Conservation (phyloP, 2,329 filamentous ascomycete genomes). For the Fusarium oligoseptatum region DNA sequence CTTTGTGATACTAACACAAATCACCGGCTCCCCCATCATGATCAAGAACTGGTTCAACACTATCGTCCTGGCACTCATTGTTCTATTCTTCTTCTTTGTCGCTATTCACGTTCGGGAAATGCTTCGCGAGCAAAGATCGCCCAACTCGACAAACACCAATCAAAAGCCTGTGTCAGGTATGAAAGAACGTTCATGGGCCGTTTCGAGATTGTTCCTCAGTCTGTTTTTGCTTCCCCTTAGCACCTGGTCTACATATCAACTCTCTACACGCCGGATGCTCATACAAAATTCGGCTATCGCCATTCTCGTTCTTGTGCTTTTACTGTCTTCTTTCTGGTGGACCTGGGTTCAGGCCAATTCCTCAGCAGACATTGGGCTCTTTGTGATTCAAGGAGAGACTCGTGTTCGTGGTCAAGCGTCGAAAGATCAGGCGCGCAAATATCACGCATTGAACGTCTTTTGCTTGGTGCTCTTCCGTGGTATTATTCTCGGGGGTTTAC, state of each 20-base stretch:
- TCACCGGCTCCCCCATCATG: constrained; percentile 73
- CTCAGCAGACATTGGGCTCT: constrained; percentile 4
- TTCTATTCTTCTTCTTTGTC: constrained; percentile 71
- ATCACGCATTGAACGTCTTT: constrained; percentile 22
- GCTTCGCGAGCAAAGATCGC: background rate
- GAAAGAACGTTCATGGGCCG: constrained; percentile 56
- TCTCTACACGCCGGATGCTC: constrained; percentile 51
- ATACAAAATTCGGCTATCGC: constrained; percentile 53
- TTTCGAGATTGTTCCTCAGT: constrained; percentile 78
- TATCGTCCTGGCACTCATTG: constrained; percentile 72
- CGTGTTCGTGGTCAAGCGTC: background rate
- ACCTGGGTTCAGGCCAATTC: constrained; percentile 17
- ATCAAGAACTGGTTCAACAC: constrained; percentile 78
- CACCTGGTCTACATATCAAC: constrained; percentile 78
- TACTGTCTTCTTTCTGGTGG: constrained; percentile 48
- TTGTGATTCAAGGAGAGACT: background rate
- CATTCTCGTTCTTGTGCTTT: constrained; percentile 31
- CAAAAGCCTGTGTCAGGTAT: constrained; percentile 51
- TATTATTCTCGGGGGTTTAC: constrained; percentile 26
- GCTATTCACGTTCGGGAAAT: constrained; percentile 57
- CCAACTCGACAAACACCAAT: background rate
- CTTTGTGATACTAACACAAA: constrained; percentile 74
- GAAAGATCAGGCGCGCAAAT: background rate
- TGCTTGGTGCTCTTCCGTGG: constrained; percentile 30
- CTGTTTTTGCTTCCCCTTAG: constrained; percentile 81